Percentiles rank a stretch among this genome's conserved stretches.
phyloP scores from a whole-genome alignment of 1,139 yeast genomes.

The Saccharomycopsis hybrid region DNA sequence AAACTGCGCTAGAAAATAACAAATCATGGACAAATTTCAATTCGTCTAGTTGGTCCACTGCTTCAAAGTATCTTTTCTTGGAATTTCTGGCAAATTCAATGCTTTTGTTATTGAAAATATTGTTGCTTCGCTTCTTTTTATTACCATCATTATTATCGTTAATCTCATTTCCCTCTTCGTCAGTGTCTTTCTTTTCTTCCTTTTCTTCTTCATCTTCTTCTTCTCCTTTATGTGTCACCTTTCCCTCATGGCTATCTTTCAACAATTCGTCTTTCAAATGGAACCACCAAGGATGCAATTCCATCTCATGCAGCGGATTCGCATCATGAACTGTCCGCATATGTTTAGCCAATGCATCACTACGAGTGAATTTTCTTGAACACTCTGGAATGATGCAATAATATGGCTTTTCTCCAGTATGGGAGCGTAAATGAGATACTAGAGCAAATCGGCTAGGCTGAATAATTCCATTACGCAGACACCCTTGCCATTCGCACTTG shows the following conservation, averaged over 20 bases:
- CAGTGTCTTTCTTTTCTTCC: neutral
- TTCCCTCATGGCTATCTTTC: neutral
- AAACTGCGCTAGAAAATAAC: neutral
- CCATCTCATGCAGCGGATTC: constrained; percentile 26
- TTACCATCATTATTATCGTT: neutral
- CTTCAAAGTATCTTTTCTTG: constrained; percentile 3
- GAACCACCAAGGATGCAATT: constrained; percentile 24
- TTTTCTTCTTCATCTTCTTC: neutral
- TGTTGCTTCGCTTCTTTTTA: neutral
- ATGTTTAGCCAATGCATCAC: constrained; percentile 61
- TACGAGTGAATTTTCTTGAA: constrained; percentile 49
- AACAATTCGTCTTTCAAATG: constrained; percentile 1
- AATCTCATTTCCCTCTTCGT: neutral
- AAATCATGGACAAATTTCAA: neutral
- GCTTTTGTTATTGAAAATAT: neutral
- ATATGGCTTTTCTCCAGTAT: constrained; percentile 63
- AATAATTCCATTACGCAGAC: constrained; percentile 46
- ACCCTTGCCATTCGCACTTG: constrained; percentile 58
- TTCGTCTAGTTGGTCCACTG: neutral
- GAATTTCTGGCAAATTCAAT: constrained; percentile 8
- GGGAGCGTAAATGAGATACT: constrained; percentile 56
- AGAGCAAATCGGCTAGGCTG: constrained; percentile 58
- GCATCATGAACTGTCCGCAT: constrained; percentile 56
- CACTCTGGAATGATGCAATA: constrained; percentile 69
- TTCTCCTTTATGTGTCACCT: no score